Evolutionary conservation across 2,329 filamentous ascomycete genomes (phyloP).

Genomic region (Scedosporium aurantiacum): DNA sequence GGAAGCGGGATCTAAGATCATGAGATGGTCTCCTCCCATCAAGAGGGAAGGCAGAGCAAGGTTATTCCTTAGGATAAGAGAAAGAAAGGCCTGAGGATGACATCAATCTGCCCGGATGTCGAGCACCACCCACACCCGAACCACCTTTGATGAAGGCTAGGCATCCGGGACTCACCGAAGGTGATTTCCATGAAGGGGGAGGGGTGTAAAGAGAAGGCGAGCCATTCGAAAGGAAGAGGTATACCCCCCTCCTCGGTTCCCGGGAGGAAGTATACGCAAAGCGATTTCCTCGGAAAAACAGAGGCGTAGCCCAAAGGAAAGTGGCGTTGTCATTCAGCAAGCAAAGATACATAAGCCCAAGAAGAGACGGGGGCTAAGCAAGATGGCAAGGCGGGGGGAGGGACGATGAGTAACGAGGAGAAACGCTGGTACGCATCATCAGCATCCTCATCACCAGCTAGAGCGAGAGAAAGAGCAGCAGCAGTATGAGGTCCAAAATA

Average conservation of each 20-base stretch:
- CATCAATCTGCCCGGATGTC: conserved; percentile 1
- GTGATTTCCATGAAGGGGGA: conserved; percentile 1
- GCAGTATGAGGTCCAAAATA: not conserved
- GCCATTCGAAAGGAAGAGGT: not conserved
- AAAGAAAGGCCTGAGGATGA: not conserved
- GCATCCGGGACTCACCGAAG: not conserved
- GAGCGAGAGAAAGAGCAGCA: not conserved
- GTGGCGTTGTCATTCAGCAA: not conserved
- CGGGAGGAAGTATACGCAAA: not conserved
- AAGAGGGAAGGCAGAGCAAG: not conserved
- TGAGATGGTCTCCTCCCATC: not conserved
- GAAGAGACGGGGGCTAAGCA: not conserved
- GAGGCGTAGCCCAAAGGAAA: not conserved
- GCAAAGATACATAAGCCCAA: not conserved
- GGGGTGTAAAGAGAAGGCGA: not conserved
- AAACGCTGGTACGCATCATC: conserved; percentile 1
- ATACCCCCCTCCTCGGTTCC: not conserved
- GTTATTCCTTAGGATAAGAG: not conserved
- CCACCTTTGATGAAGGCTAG: not conserved
- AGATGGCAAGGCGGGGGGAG: not conserved
- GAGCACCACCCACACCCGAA: conserved; percentile 1
- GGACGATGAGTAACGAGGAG: too few species aligned
- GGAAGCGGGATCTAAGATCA: not conserved
- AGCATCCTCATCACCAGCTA: not conserved
- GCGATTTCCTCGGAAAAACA: not conserved